Base-by-base conservation (phyloP, 768 basidiomycete genomes). In the Agaricus blazei region DNA sequence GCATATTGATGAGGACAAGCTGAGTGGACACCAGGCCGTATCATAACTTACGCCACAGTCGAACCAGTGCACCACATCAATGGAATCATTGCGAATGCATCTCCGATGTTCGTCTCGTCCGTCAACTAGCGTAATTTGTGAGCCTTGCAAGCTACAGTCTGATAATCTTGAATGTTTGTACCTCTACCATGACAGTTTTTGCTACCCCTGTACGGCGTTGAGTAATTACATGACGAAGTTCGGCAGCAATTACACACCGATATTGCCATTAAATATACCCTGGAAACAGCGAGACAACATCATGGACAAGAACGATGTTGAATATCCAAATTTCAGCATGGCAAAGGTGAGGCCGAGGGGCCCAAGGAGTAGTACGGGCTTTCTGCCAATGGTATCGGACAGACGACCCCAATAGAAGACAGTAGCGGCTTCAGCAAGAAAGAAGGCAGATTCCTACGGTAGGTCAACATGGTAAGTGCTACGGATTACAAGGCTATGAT, bases 101-200 rank as follows among this genome's bases (percentile, higher is more conserved):
- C 71, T 0, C 69, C 72, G n/a, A 70, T 64, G 58, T 75, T 76
- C 5, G 75, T 69, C 3, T 64, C 54, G 51, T 74, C 73, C 2
- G 72, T 74, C 8, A 71, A 64, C 72, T 73, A 56, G 45, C 46
- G 7, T 8, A 11, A 48, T 47, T 19, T 19, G 19, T 11, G 34
- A 50, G 9, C 19, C 51, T 63, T 36, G 11, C 34, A 8, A 11
- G 31, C 24, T 19, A 19, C 19, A 19, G 42, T 24, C 15, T 15
- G 23, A 4, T 19, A 38, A 7, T 4, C 1, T 23, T 15, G 37
- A 28, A 45, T 14, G 9, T 3, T 31, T 46, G 15, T 51, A 77
- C 76, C 70, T 81, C 80, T 23, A 71, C 77, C 36, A 78, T 70
- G 2, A 77, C 67, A 45, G 70, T 76, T 60, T 75, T 79, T 3